Conservation (phyloP, 352 stramenopile species). For the Phytophthora quininea region DNA sequence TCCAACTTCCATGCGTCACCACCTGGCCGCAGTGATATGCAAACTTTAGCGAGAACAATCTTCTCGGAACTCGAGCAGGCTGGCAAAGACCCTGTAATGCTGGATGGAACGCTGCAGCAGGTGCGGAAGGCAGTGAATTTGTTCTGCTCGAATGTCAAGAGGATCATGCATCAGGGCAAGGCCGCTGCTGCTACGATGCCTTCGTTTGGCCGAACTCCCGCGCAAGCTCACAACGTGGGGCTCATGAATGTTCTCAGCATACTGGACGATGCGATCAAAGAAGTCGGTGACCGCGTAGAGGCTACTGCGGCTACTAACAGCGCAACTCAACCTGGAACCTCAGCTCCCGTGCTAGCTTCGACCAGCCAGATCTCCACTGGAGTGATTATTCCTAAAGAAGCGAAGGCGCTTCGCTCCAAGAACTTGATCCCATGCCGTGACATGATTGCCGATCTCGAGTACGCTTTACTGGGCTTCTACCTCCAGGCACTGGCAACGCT, state of each 20-base stretch:
- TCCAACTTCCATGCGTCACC: constrained; percentile 84
- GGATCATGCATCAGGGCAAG: constrained; percentile 76
- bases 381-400: constrained; percentile 43
- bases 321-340: constrained; percentile 11
- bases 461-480: constrained; percentile 72
- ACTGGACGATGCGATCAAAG: constrained; percentile 65
- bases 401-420: constrained; percentile 42
- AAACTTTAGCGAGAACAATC: constrained; percentile 79
- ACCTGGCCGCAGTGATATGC: constrained; percentile 82
- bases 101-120: constrained; percentile 65
- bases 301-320: constrained; percentile 16
- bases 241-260: constrained; percentile 74
- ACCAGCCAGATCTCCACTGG: constrained; percentile 13
- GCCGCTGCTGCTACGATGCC: constrained; percentile 50
- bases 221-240: constrained; percentile 82
- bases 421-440: constrained; percentile 54
- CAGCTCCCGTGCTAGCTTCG: constrained; percentile 6
- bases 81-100: constrained; percentile 59
- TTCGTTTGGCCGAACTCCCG: constrained; percentile 58
- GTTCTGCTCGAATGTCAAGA: constrained; percentile 74
- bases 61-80: constrained; percentile 72
- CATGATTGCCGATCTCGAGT: constrained; percentile 61
- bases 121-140: constrained; percentile 66
- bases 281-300: constrained; percentile 55
- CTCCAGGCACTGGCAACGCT: constrained; percentile 63